phyloP scores from a whole-genome alignment of 805 yeast genomes.

The Pichia insulana region DNA sequence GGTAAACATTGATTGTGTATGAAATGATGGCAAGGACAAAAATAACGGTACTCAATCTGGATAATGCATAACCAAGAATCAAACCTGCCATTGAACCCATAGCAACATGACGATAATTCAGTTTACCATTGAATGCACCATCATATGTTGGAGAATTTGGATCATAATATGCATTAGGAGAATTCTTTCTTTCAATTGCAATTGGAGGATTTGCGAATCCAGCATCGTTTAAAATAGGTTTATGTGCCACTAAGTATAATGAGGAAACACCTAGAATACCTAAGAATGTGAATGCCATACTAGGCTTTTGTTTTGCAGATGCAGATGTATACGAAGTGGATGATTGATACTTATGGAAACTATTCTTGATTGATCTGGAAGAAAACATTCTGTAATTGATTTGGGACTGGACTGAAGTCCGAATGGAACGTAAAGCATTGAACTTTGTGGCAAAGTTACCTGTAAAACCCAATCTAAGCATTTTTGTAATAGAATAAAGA shows the following conservation, averaged over 20 bases:
- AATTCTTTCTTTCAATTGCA: constrained; percentile 1
- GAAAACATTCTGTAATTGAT: constrained; percentile 1
- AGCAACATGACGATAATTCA: constrained; percentile 55
- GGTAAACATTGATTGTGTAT: constrained; percentile 40
- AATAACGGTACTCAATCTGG: constrained; percentile 48
- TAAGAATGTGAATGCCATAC: constrained; percentile 10
- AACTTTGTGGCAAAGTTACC: neutral
- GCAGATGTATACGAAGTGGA: neutral
- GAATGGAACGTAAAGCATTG: neutral
- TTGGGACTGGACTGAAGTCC: constrained; percentile 9
- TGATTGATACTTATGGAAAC: neutral
- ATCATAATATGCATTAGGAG: constrained; percentile 4
- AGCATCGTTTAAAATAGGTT: constrained; percentile 18
- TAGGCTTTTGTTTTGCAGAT: constrained; percentile 3
- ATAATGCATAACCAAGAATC: constrained; percentile 49
- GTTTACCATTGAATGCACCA: constrained; percentile 35
- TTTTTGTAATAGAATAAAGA: too few relatives aligned
- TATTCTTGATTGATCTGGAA: neutral
- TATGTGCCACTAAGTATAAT: constrained; percentile 11
- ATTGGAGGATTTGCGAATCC: constrained; percentile 5
- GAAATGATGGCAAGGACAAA: constrained; percentile 41
- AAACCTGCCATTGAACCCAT: constrained; percentile 58
- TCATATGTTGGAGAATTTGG: constrained; percentile 20
- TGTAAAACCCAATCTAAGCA: neutral
- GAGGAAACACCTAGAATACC: constrained; percentile 19